These are phyloP conservation scores for Juncus effusus DNA, from an alignment of 176 grass and related monocot species.

Conservation along the genomic window DNA sequence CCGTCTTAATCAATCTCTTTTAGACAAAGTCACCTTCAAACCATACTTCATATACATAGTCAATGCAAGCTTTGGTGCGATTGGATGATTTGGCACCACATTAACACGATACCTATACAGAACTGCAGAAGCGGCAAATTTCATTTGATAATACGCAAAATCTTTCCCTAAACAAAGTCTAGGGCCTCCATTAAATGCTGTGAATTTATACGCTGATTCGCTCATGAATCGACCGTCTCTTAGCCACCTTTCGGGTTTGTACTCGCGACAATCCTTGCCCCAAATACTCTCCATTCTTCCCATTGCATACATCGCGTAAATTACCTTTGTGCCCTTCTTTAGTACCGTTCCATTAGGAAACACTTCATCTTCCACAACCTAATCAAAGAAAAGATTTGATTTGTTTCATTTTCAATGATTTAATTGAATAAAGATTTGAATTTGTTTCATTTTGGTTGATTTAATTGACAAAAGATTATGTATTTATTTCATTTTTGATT, in stretches of 20 bases:
- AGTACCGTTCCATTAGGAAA: conserved; percentile 91
- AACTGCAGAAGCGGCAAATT: conserved; percentile 74
- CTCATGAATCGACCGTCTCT: conserved; percentile 69
- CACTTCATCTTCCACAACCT: conserved; percentile 90
- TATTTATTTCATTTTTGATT: no score
- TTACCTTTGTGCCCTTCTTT: conserved; percentile 86
- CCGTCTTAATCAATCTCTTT: conserved; percentile 38
- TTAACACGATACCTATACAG: conserved; percentile 57
- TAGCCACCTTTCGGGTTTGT: conserved; percentile 93
- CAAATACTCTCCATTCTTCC: conserved; percentile 95
- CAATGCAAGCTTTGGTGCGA: conserved; percentile 77
- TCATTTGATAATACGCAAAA: conserved; percentile 99
- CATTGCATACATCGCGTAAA: conserved; percentile 91
- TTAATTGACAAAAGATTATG: no score
- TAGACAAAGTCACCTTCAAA: conserved; percentile 63
- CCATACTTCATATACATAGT: conserved; percentile 98
- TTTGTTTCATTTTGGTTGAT: no score
- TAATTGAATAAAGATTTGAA: no score
- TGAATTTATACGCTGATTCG: conserved; percentile 93
- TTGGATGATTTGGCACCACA: conserved; percentile 56
- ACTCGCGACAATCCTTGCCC: conserved; percentile 77
- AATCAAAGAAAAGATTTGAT: background rate
- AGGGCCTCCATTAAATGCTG: conserved; percentile 84
- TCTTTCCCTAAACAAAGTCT: conserved; percentile 91
- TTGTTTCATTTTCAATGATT: background rate